Conservation (phyloP, 1,284 basidiomycete species). For the Anthracocystis walkeri region DNA sequence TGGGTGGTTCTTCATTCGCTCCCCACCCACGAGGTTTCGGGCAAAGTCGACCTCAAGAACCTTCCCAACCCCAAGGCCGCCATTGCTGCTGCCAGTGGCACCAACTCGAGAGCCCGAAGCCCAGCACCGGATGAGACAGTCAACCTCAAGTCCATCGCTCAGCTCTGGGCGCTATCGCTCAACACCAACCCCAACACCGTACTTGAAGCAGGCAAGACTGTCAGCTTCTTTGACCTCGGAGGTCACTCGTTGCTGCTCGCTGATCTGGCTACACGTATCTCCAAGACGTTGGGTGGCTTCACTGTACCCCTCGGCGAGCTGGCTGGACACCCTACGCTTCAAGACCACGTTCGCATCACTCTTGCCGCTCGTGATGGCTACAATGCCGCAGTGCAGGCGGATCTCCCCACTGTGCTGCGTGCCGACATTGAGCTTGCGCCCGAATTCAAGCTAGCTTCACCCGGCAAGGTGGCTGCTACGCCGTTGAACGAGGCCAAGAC, state of each 20-base stretch:
- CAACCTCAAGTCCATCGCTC: conserved; percentile 58
- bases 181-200: conserved; percentile 57
- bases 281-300: conserved; percentile 65
- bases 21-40: conserved; percentile 67
- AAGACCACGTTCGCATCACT: conserved; percentile 61
- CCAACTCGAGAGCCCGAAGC: conserved; percentile 42
- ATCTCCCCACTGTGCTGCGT: conserved; percentile 65
- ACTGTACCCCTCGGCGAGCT: conserved; percentile 61
- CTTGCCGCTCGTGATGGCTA: conserved; percentile 65
- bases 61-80: conserved; percentile 58
- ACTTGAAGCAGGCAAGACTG: conserved; percentile 45
- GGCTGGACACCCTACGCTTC: conserved; percentile 61
- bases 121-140: conserved; percentile 52
- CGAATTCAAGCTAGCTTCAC: conserved; percentile 56
- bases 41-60: conserved; percentile 67
- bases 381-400: conserved; percentile 65
- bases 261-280: conserved; percentile 62
- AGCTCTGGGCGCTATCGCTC: conserved; percentile 66
- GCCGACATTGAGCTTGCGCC: conserved; percentile 60
- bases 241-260: conserved; percentile 67
- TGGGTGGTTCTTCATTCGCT: conserved; percentile 65
- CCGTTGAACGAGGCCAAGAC: conserved; percentile 57
- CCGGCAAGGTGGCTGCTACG: conserved; percentile 23
- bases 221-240: conserved; percentile 68
- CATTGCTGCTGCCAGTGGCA: conserved; percentile 49